A percentile compares a stretch with the other conserved stretches of the same genome.
Conservation (phyloP, 2,329 filamentous ascomycete species). For the Clonostachys chloroleuca region DNA sequence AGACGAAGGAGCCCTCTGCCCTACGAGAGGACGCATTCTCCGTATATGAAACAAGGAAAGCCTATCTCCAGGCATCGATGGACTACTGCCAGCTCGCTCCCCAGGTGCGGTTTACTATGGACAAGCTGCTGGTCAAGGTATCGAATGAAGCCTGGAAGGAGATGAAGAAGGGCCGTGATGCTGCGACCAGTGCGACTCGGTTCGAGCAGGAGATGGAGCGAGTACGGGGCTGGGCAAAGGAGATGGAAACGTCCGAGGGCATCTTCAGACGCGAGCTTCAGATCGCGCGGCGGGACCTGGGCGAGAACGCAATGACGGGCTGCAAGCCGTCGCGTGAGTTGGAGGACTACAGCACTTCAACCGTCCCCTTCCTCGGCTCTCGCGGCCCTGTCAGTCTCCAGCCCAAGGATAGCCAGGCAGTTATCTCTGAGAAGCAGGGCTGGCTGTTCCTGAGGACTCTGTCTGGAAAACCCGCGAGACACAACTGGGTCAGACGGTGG, state of each 20-base stretch:
- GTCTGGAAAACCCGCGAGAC: conserved; percentile 82
- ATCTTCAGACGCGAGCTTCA: conserved; percentile 80
- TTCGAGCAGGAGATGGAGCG: conserved; percentile 83
- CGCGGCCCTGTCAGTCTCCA: conserved; percentile 63
- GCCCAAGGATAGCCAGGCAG: conserved; percentile 41
- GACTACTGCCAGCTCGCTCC: conserved; percentile 89
- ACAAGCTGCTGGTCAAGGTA: conserved; percentile 79
- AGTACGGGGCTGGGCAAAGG: conserved; percentile 85
- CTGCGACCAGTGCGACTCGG: conserved; percentile 57
- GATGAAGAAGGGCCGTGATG: conserved; percentile 68
- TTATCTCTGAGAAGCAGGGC: conserved; percentile 77
- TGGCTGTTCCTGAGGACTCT: conserved; percentile 85
- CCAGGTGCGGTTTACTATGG: conserved; percentile 77
- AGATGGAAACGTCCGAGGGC: conserved; percentile 88
- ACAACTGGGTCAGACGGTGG: conserved; percentile 89
- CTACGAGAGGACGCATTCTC: conserved; percentile 94
- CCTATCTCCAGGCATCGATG: conserved; percentile 87
- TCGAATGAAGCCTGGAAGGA: conserved; percentile 88
- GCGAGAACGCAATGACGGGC: conserved; percentile 66
- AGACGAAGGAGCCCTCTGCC: conserved; percentile 88
- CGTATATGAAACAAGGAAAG: conserved; percentile 86
- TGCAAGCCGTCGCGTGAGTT: conserved; percentile 84
- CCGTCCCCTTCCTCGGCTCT: conserved; percentile 79
- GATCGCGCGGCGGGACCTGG: conserved; percentile 74
- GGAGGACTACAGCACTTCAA: conserved; percentile 87